phyloP scores from a whole-genome alignment of 1,139 yeast genomes.

The Pichia sp. region DNA sequence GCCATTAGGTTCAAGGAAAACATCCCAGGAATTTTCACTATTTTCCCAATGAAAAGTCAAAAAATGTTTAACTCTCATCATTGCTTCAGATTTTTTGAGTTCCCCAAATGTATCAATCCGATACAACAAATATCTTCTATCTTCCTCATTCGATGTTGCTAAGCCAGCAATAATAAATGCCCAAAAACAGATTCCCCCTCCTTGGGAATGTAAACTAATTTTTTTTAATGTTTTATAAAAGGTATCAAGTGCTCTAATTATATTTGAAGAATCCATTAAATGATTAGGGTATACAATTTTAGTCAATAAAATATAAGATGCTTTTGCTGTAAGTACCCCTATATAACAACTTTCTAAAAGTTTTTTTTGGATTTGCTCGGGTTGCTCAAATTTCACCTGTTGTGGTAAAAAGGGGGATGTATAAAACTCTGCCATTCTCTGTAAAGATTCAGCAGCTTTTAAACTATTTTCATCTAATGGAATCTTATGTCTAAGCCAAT shows the following conservation, averaged over 20 bases:
- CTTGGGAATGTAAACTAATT: slow-evolving; percentile 13
- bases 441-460: slow-evolving; percentile 3
- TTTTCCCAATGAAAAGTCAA: slow-evolving; percentile 2
- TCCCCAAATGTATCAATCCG: slow-evolving; percentile 10
- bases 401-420: slow-evolving; percentile 12
- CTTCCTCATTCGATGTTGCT: slow-evolving; percentile 9
- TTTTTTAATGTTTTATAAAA: slow-evolving; percentile 13
- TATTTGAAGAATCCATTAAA: slow-evolving; percentile 4
- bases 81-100: slow-evolving; percentile 6
- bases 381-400: background rate
- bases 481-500: slow-evolving; percentile 13
- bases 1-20: slow-evolving; percentile 1
- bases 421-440: slow-evolving; percentile 7
- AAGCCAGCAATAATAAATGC: slow-evolving; percentile 18
- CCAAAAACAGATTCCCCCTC: slow-evolving; percentile 16
- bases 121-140: slow-evolving; percentile 16
- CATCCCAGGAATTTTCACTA: slow-evolving; percentile 3
- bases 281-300: slow-evolving; percentile 17
- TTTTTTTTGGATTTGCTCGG: slow-evolving; percentile 2
- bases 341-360: slow-evolving; percentile 11
- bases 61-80: background rate
- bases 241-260: slow-evolving; percentile 9
- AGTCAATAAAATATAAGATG: slow-evolving; percentile 16
- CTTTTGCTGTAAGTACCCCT: slow-evolving; percentile 16
- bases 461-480: slow-evolving; percentile 10